Conservation (phyloP, 2,329 filamentous ascomycete genomes). For the Fonsecaea erecta region DNA sequence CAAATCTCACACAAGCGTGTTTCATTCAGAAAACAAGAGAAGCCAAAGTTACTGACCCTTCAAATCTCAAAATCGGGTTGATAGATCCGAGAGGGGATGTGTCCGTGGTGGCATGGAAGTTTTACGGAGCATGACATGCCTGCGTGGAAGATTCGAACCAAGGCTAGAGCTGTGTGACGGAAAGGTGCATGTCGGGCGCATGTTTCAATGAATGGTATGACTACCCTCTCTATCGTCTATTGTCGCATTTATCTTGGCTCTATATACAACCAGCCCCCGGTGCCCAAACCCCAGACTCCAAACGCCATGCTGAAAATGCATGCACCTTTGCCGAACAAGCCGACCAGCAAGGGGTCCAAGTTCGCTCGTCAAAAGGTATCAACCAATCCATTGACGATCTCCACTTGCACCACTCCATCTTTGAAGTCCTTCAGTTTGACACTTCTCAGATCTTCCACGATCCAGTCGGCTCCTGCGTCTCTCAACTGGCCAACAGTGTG, state of each 20-base stretch:
- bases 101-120: too few species aligned
- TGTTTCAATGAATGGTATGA: background rate
- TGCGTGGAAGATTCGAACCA: background rate
- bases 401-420: constrained; percentile 28
- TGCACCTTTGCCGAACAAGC: background rate
- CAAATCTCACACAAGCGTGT: background rate
- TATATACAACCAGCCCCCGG: background rate
- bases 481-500: constrained; percentile 74
- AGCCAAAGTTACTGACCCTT: background rate
- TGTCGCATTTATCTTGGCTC: background rate
- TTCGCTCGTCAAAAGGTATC: constrained; percentile 9
- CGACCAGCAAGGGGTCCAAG: background rate
- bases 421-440: constrained; percentile 60
- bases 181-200: background rate
- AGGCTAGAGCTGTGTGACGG: background rate
- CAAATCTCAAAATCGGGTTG: background rate
- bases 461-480: constrained; percentile 82
- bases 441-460: constrained; percentile 77
- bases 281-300: background rate
- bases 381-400: constrained; percentile 33
- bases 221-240: constrained; percentile 7
- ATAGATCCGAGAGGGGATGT: too few species aligned
- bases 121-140: background rate
- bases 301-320: constrained; percentile 24
- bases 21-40: background rate